phyloP scores from a whole-genome alignment of 1,139 yeast genomes.

The Taphrina flavorubra region DNA sequence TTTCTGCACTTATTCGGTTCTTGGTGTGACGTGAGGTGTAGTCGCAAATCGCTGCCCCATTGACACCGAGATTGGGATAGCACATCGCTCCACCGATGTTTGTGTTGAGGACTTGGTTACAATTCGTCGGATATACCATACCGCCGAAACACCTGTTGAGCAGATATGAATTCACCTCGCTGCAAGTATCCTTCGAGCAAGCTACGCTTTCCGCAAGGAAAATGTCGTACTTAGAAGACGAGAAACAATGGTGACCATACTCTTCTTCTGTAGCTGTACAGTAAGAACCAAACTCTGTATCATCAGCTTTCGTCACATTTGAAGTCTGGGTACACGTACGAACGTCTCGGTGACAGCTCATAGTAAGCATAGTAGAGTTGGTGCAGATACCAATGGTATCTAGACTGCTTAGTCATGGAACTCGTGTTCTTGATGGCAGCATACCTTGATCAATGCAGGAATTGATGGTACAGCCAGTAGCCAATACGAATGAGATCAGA shows the following conservation, averaged over 20 bases:
- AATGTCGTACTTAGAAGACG: neutral
- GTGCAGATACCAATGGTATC: slow-evolving; percentile 25
- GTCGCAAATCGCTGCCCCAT: slow-evolving; percentile 26
- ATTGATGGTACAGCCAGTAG: neutral
- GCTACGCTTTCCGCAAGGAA: neutral
- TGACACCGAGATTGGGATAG: slow-evolving; percentile 1
- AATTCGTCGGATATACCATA: slow-evolving; percentile 16
- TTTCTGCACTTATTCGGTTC: neutral
- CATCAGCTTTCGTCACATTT: neutral
- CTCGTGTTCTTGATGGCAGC: neutral
- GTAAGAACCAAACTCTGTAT: slow-evolving; percentile 5
- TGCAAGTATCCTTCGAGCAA: slow-evolving; percentile 26
- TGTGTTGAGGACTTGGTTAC: slow-evolving; percentile 18
- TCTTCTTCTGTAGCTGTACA: neutral
- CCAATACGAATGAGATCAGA: neutral
- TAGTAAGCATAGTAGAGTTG: slow-evolving; percentile 1
- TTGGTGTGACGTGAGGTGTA: neutral
- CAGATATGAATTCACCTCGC: neutral
- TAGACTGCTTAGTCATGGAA: neutral
- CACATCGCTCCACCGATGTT: slow-evolving; percentile 17
- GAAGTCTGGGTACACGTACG: neutral
- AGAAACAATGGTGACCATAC: slow-evolving; percentile 9
- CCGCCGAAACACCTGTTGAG: slow-evolving; percentile 24
- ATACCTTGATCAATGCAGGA: slow-evolving; percentile 13
- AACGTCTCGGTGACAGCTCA: slow-evolving; percentile 25